Percentiles rank a stretch among this genome's conserved stretches.
Evolutionary conservation across 2,329 filamentous ascomycete species (phyloP).

Genomic region (Metarhizium guizhouense): DNA sequence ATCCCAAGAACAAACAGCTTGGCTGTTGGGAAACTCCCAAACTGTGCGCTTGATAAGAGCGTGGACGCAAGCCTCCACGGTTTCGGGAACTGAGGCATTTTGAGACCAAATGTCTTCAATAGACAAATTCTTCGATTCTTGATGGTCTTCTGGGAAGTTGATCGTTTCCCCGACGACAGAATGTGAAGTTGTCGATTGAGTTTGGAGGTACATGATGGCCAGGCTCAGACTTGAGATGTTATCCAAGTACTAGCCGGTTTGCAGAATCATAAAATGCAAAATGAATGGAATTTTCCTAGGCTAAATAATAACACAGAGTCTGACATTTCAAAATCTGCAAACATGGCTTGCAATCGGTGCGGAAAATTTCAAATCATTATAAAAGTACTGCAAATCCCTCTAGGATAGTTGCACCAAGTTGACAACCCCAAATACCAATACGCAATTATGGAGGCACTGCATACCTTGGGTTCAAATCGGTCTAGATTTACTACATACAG

Average conservation of each 20-base stretch:
- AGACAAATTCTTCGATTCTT: not conserved
- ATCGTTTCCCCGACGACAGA: not conserved
- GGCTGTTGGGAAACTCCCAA: not conserved
- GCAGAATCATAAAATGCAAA: no score
- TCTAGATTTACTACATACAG: not conserved
- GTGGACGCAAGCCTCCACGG: constrained; percentile 5
- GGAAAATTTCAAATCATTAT: no score
- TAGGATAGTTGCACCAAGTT: no score
- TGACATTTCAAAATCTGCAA: no score
- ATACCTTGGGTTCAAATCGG: no score
- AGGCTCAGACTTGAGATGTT: not conserved
- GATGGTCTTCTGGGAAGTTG: not conserved
- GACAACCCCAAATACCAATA: no score
- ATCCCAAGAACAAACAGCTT: constrained; percentile 6
- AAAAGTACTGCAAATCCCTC: no score
- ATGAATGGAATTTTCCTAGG: no score
- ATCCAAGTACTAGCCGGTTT: not conserved
- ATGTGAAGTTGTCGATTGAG: not conserved
- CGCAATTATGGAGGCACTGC: no score
- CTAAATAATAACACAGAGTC: no score
- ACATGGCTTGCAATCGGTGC: no score
- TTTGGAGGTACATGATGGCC: no score
- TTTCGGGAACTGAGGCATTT: not conserved
- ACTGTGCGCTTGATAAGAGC: constrained; percentile 3
- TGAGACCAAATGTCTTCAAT: not conserved